A percentile compares a stretch with the other conserved stretches of the same genome.
These are phyloP conservation scores for Flaveria sonorensis DNA, from an alignment of 129 eudicot species.

Conservation along the genomic window DNA sequence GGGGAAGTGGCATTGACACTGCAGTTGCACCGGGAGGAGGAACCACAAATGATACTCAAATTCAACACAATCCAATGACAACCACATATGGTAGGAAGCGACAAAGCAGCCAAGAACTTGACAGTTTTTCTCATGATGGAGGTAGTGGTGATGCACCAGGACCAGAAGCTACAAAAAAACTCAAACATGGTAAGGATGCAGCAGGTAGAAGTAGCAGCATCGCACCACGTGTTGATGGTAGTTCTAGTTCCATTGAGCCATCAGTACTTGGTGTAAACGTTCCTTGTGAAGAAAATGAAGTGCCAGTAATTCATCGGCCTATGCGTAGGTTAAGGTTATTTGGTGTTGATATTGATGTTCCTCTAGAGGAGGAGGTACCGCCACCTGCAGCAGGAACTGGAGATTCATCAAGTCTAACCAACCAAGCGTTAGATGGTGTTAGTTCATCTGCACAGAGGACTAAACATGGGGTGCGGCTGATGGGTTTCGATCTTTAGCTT, in stretches of 20 bases:
- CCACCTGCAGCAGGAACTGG: neutral
- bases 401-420: neutral
- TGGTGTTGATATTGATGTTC: constrained; percentile 5
- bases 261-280: neutral
- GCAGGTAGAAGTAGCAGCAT: neutral
- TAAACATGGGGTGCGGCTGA: constrained; percentile 18
- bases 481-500: constrained; percentile 23
- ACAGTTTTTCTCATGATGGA: neutral
- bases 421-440: neutral
- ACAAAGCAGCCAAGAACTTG: neutral
- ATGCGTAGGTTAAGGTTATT: neutral
- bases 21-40: too few species aligned
- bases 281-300: constrained; percentile 4
- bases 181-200: neutral
- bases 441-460: constrained; percentile 14
- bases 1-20: too few species aligned
- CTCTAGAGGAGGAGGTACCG: neutral
- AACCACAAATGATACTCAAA: too few species aligned
- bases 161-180: neutral
- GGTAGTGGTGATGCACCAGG: neutral
- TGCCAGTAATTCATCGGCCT: neutral
- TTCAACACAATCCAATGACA: too few species aligned
- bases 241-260: constrained; percentile 2
- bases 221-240: neutral
- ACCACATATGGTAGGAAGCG: too few species aligned